Evolutionary conservation across 371 early-diverging fungal genomes (phyloP), one percentile per base, ranked within the genome.

Genomic region (Parasitella parasitica): DNA sequence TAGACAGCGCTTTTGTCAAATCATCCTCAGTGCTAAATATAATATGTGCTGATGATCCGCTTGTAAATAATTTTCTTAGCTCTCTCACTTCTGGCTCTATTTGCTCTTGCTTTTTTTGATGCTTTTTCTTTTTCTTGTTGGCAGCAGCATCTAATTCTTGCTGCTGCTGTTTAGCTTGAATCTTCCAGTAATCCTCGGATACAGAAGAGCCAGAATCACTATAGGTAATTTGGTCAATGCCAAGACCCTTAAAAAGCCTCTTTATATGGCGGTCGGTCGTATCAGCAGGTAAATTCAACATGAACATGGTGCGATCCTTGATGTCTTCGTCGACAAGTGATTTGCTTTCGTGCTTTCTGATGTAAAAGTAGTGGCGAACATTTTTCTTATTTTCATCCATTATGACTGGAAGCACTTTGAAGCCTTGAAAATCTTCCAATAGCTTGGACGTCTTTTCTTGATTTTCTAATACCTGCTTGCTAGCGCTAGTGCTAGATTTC

Each of bases 281-380:
- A 65, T 96, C 95, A 8, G 81, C 80, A 4, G 97, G 97, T 48
- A 96, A 65, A 72, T 95, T 95, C 51, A 85, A 70, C 32, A 94
- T 60, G 61, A 92, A 95, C 2, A 96, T 68, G 0, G 95, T 93
- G 43, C 90, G 88, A 71, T 84, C 85, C 27, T 72, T 71, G 20
- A 90, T 88, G 11, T 81, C 63, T 16, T 70, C 66, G 18, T 77
- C 59, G 15, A 73, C 63, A 36, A 86, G 72, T 34, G 71, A 76
- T 48, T 82, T 83, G 24, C 81, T 71, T 56, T 86, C 86, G 78
- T 94, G 94, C 61, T 86, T 80, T 66, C 84, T 85, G 59, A 91
- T 81, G 63, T 89, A 92, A 51, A 91, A 70, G 52, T 85, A 91
- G 72, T 89, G 91, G 4, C 81, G 73, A 13, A 41, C 53, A 32